Conservation (phyloP, 345 rosid species). For the Ceriops decandra region DNA sequence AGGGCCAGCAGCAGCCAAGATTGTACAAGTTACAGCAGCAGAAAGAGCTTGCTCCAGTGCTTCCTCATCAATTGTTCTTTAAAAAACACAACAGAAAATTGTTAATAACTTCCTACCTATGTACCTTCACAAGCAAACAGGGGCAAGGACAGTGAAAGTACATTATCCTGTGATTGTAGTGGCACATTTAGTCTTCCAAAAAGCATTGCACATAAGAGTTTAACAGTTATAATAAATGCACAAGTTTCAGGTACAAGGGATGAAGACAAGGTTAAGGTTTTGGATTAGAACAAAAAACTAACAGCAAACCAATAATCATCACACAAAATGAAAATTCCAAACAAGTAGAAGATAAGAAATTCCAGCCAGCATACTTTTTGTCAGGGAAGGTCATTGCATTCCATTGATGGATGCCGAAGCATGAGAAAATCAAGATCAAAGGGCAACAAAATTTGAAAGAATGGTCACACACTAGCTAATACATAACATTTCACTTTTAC, state of each 20-base stretch:
- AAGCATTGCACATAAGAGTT: not conserved
- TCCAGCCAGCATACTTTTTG: not conserved
- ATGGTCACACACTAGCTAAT: not conserved
- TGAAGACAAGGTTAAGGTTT: too few relatives aligned
- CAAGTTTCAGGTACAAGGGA: too few relatives aligned
- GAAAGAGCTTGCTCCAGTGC: slow-evolving; percentile 88
- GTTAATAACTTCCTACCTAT: not conserved
- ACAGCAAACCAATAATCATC: too few relatives aligned
- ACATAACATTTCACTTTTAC: slow-evolving; percentile 22
- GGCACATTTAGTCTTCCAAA: not conserved
- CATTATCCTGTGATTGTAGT: not conserved
- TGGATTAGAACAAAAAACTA: too few relatives aligned
- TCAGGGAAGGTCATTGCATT: not conserved
- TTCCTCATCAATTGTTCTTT: slow-evolving; percentile 87
- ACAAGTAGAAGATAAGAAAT: not conserved
- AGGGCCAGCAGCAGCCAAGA: slow-evolving; percentile 97
- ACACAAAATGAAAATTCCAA: not conserved
- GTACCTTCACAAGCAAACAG: not conserved
- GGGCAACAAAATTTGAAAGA: not conserved
- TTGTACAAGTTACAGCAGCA: slow-evolving; percentile 96
- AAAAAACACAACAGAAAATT: slow-evolving; percentile 7
- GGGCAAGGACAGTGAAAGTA: not conserved
- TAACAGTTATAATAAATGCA: not conserved
- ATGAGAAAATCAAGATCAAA: not conserved
- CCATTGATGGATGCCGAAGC: not conserved